These are phyloP conservation scores for Nymphaea thermarum DNA, from an alignment of 164 flowering plant species.

Conservation along the genomic window DNA sequence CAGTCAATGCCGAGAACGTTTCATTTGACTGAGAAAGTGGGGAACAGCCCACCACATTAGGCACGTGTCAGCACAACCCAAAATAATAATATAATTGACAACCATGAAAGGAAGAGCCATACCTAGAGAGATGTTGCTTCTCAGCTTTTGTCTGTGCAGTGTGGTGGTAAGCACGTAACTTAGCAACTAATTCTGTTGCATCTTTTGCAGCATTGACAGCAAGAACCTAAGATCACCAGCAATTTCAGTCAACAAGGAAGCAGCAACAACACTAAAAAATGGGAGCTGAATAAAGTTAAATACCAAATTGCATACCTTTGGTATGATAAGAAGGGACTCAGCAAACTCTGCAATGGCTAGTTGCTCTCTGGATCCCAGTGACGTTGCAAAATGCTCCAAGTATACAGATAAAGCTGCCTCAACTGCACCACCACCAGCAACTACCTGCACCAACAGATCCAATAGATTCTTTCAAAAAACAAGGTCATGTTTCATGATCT, in stretches of 20 bases:
- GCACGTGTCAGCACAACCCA: no score
- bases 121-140: conserved; percentile 90
- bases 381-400: conserved; percentile 88
- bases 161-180: conserved; percentile 87
- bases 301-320: conserved; percentile 46
- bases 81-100: no score
- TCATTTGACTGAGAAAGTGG: no score
- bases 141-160: conserved; percentile 90
- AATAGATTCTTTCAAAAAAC: neutral
- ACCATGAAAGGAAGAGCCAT: conserved; percentile 3
- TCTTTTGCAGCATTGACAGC: conserved; percentile 99
- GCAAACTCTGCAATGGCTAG: conserved; percentile 99
- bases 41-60: no score
- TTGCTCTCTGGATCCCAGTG: conserved; percentile 94
- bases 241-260: conserved; percentile 1
- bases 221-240: conserved; percentile 48
- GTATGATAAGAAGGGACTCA: conserved; percentile 78
- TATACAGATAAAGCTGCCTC: conserved; percentile 92
- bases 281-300: neutral
- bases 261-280: neutral
- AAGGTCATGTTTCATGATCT: neutral
- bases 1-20: no score
- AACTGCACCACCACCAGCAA: conserved; percentile 99
- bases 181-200: conserved; percentile 93
- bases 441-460: conserved; percentile 38